A percentile compares a stretch with the other conserved stretches of the same genome.
These are phyloP conservation scores for Isabelozyma pseudorhagii DNA, from an alignment of 805 yeast genomes.

Conservation along the genomic window DNA sequence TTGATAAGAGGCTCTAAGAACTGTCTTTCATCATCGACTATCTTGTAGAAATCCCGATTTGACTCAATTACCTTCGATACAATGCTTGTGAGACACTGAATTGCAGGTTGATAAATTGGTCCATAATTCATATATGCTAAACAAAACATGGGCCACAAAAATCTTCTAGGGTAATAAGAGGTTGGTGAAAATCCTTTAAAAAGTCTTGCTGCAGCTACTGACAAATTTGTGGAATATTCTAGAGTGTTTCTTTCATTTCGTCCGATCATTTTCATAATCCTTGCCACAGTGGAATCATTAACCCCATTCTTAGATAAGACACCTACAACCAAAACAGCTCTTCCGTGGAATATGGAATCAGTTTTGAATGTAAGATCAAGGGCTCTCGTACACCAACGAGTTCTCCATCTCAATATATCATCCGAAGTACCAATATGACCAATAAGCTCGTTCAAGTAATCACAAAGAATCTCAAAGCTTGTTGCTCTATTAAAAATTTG, in stretches of 20 bases:
- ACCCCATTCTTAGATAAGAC: slow-evolving; percentile 62
- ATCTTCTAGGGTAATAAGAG: slow-evolving; percentile 44
- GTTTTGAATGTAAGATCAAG: slow-evolving; percentile 59
- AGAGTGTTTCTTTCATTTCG: slow-evolving; percentile 17
- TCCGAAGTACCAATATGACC: slow-evolving; percentile 44
- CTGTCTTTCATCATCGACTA: slow-evolving; percentile 27
- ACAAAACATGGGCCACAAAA: slow-evolving; percentile 47
- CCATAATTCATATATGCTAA: slow-evolving; percentile 25
- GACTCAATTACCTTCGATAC: slow-evolving; percentile 16
- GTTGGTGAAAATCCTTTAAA: slow-evolving; percentile 45
- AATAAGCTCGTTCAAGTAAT: slow-evolving; percentile 50
- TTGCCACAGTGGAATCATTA: slow-evolving; percentile 47
- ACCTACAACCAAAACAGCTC: slow-evolving; percentile 70
- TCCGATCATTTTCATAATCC: slow-evolving; percentile 24
- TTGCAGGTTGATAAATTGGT: slow-evolving; percentile 31
- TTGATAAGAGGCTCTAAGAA: slow-evolving; percentile 40
- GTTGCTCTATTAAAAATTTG: slow-evolving; percentile 39
- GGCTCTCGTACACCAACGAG: slow-evolving; percentile 63
- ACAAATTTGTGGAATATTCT: slow-evolving; percentile 34
- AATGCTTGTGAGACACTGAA: slow-evolving; percentile 25
- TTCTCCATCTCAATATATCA: slow-evolving; percentile 53
- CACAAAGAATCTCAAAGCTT: slow-evolving; percentile 59
- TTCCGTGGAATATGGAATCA: slow-evolving; percentile 58
- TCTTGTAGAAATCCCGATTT: slow-evolving; percentile 9
- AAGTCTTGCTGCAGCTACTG: slow-evolving; percentile 47